Base-by-base conservation (phyloP, 148 eudicot genomes). In the Spergularia marina region DNA sequence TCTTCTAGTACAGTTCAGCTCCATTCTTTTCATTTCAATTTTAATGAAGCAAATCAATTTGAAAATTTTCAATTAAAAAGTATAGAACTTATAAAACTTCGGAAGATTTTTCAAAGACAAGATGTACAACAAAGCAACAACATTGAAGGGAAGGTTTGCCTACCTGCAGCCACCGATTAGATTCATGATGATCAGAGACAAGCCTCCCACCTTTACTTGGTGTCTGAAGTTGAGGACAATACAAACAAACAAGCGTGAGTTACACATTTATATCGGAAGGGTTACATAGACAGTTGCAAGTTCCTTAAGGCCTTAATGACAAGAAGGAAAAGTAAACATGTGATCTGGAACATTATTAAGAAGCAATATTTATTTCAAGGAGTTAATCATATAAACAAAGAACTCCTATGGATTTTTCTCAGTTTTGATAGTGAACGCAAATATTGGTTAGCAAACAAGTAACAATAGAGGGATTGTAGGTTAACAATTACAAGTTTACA, bases 81-180 rank as follows among this genome's bases (percentile, higher is more conserved):
- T 52, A 7, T 14, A 53, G 47, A 18, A 39, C 73, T 30, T 53
- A 52, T 52, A 39, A 54, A 53, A 17, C 60, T 68, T 44, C 53
- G 16, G 51, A 55, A 59, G 23, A 60, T 18, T 6, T 14, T 77
- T 36, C 53, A 6, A 68, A 53, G 39, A 6, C 36, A 60, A 55
- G 15, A 52, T 51, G 63, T 14, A 36, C 20, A 20, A 47, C 16
- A 30, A 71, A 34, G 8, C 41, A 58, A 51, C 14, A 54, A 47
- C 21, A 61, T 52, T 1, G 20, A 70, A 21, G 59, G 36, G 7
- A 69, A 47, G 44, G 10, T 6, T 57, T 36, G 53, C 83, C 74
- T 84, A 94, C 98, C 85, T 91, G 97, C 82, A 95, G 80, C 98
- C 98, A 95, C 65, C 94, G 94, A 77, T 84, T 78, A 77, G 92